Percentiles rank a stretch among this genome's conserved stretches.
phyloP scores from a whole-genome alignment of 2,329 filamentous ascomycete species.

The Monilinia aucupariae region DNA sequence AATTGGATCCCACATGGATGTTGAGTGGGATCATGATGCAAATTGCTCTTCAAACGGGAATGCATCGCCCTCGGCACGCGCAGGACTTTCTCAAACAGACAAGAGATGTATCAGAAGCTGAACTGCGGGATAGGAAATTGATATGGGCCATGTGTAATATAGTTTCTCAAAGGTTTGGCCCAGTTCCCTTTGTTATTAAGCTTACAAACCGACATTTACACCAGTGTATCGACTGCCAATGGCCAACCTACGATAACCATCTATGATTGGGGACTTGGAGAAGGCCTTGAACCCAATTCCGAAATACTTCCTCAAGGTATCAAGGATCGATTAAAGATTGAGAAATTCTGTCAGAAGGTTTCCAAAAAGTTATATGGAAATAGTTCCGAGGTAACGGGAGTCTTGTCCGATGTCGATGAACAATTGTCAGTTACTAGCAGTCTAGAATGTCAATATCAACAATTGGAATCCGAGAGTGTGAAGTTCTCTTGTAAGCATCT shows the following conservation, averaged over 20 bases:
- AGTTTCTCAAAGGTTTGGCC: conserved; percentile 53
- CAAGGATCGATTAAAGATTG: conserved; percentile 46
- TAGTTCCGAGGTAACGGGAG: conserved; percentile 39
- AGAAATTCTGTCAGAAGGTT: conserved; percentile 54
- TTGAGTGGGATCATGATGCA: conserved; percentile 32
- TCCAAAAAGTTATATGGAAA: conserved; percentile 53
- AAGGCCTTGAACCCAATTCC: conserved; percentile 39
- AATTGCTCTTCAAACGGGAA: conserved; percentile 29
- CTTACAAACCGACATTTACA: not conserved
- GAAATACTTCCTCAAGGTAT: conserved; percentile 47
- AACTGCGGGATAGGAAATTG: conserved; percentile 48
- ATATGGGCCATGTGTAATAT: conserved; percentile 66
- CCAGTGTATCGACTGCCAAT: conserved; percentile 60
- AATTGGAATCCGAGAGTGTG: conserved; percentile 11
- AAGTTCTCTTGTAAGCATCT: conserved; percentile 11
- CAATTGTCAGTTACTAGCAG: conserved; percentile 41
- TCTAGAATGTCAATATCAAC: conserved; percentile 28
- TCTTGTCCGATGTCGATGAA: conserved; percentile 39
- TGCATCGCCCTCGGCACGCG: conserved; percentile 27
- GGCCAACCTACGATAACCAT: conserved; percentile 59
- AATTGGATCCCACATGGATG: conserved; percentile 28
- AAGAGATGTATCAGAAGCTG: conserved; percentile 22
- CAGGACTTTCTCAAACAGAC: conserved; percentile 26
- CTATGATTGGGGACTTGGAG: conserved; percentile 53
- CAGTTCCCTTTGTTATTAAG: too few species aligned